A percentile compares a stretch with the other conserved stretches of the same genome.
phyloP scores from a whole-genome alignment of 208 protist species.

The Leishmania martiniquensis region DNA sequence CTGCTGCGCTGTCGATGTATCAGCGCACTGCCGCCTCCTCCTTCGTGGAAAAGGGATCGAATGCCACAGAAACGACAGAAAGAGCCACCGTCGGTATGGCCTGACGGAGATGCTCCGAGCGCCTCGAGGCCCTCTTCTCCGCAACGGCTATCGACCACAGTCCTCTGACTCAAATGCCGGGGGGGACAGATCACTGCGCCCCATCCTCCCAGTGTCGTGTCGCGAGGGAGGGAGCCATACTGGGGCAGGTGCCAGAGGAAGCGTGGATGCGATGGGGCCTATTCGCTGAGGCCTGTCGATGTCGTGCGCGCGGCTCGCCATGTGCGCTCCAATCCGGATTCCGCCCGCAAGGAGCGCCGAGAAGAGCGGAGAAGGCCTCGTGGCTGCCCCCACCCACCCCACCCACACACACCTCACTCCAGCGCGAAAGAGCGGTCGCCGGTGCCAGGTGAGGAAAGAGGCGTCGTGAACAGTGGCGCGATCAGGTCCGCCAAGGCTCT shows the following conservation, averaged over 20 bases:
- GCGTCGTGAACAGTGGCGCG: slow-evolving; percentile 23
- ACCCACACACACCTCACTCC: too few relatives aligned
- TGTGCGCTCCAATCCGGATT: neutral
- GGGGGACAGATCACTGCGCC: neutral
- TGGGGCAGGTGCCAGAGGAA: neutral
- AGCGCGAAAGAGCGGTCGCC: slow-evolving; percentile 17
- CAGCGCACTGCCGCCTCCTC: neutral
- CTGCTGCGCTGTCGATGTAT: too few relatives aligned
- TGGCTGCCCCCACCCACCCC: neutral
- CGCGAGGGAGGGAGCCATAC: too few relatives aligned
- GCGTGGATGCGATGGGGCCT: neutral
- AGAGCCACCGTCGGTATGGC: too few relatives aligned
- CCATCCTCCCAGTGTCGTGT: neutral
- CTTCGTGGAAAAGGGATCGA: neutral
- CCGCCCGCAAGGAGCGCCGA: neutral
- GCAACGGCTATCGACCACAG: neutral
- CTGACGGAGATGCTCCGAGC: neutral
- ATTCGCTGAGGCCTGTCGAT: neutral
- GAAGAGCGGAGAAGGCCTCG: neutral
- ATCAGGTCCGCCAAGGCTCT: slow-evolving; percentile 20
- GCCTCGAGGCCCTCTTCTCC: neutral
- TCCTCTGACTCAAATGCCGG: neutral
- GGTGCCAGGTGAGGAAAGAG: neutral
- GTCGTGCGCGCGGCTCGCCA: neutral
- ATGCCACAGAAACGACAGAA: neutral